Conservation (phyloP, 2,329 filamentous ascomycete species). For the Diaporthe sp. region DNA sequence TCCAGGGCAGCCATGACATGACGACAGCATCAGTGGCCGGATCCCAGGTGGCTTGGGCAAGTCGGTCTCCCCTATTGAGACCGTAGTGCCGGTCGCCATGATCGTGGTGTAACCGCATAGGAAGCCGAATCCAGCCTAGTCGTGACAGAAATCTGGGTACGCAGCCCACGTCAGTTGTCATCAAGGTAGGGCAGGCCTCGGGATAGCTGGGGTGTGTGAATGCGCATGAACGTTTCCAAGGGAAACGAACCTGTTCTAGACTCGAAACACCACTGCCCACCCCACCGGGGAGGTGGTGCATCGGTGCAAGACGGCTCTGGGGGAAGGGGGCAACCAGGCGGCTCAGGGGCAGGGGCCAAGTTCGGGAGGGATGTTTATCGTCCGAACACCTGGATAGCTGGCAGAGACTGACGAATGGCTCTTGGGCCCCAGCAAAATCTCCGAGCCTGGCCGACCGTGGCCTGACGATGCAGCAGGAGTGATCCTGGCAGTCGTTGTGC, state of each 20-base stretch:
- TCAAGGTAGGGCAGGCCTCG: neutral
- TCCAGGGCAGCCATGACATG: conserved; percentile 6
- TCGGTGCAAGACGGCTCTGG: neutral
- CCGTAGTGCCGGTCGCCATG: conserved; percentile 4
- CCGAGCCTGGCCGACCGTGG: conserved; percentile 21
- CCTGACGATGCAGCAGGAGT: conserved; percentile 9
- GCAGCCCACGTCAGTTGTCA: neutral
- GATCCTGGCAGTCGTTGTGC: neutral
- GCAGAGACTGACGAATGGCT: neutral
- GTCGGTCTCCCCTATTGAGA: neutral
- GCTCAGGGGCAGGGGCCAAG: conserved; percentile 24
- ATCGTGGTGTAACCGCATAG: conserved; percentile 20
- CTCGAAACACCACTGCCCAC: conserved; percentile 21
- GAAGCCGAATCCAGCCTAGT: conserved; percentile 12
- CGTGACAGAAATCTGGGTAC: conserved; percentile 1
- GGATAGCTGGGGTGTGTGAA: neutral
- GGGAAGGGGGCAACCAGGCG: neutral
- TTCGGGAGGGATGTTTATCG: conserved; percentile 9
- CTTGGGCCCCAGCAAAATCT: conserved; percentile 1
- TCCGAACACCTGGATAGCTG: conserved; percentile 16
- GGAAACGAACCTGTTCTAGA: conserved; percentile 27
- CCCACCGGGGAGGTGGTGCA: neutral
- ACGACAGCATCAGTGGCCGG: neutral
- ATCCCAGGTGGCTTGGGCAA: neutral
- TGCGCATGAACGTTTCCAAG: conserved; percentile 25